These are phyloP conservation scores for Ceratobasidium sp. DNA, from an alignment of 1,284 basidiomycete species.

Conservation along the genomic window DNA sequence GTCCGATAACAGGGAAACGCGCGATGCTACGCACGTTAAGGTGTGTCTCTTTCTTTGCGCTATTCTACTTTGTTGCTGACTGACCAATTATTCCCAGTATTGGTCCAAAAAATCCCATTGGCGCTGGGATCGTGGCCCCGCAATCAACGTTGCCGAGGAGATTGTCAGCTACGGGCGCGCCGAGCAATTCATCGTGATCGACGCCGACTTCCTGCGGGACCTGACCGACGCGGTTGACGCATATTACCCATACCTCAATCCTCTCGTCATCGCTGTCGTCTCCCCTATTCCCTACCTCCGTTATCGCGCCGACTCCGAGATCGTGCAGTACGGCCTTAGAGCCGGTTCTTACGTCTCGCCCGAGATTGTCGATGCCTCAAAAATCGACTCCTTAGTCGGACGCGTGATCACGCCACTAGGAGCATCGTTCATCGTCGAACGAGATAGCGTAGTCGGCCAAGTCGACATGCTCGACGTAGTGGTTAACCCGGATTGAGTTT, in stretches of 20 bases:
- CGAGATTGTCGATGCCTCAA: constrained; percentile 9
- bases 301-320: not conserved
- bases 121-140: constrained; percentile 15
- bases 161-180: not conserved
- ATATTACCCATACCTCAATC: constrained; percentile 9
- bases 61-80: not conserved
- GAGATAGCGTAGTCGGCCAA: constrained; percentile 8
- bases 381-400: not conserved
- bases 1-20: not conserved
- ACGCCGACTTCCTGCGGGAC: constrained; percentile 1
- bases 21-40: constrained; percentile 8
- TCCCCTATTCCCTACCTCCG: constrained; percentile 41
- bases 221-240: constrained; percentile 42
- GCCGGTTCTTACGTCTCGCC: not conserved
- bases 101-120: constrained; percentile 11
- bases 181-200: constrained; percentile 29
- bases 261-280: constrained; percentile 47
- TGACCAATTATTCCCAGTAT: not conserved
- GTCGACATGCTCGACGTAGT: constrained; percentile 30
- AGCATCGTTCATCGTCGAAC: constrained; percentile 9
- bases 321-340: constrained; percentile 10
- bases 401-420: not conserved
- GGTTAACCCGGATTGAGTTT: constrained; percentile 29
- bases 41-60: not conserved
- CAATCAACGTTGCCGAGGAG: not conserved